Conservation (phyloP, 2,329 filamentous ascomycete genomes). For the Domatiomyces globalis region DNA sequence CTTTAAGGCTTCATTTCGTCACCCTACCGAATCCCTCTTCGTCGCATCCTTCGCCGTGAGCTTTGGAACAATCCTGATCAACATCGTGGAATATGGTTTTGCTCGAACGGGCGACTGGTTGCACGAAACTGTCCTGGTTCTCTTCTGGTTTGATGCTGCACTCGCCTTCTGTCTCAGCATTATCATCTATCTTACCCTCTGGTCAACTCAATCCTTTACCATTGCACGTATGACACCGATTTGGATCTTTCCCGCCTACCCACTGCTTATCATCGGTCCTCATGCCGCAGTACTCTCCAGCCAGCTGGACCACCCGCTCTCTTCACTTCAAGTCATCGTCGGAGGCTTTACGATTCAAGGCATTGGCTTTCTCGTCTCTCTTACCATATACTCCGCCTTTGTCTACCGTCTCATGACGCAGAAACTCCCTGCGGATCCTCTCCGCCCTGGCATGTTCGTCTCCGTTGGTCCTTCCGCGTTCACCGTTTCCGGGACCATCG, state of each 20-base stretch:
- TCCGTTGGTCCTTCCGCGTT: slow-evolving; percentile 64
- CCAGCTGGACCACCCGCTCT: slow-evolving; percentile 28
- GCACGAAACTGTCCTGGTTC: slow-evolving; percentile 42
- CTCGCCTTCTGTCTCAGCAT: slow-evolving; percentile 55
- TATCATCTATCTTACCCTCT: slow-evolving; percentile 59
- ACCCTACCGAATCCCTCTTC: slow-evolving; percentile 67
- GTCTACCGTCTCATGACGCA: slow-evolving; percentile 80
- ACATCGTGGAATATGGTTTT: slow-evolving; percentile 62
- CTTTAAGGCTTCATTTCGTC: slow-evolving; percentile 56
- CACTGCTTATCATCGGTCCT: slow-evolving; percentile 60
- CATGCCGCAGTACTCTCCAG: slow-evolving; percentile 48
- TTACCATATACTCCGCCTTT: slow-evolving; percentile 75
- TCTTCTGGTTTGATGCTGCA: slow-evolving; percentile 63
- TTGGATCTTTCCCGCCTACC: slow-evolving; percentile 80
- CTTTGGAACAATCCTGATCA: slow-evolving; percentile 62
- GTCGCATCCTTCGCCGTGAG: slow-evolving; percentile 56
- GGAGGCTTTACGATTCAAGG: slow-evolving; percentile 48
- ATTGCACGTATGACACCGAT: slow-evolving; percentile 76
- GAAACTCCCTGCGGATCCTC: slow-evolving; percentile 61
- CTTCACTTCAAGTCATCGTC: slow-evolving; percentile 42
- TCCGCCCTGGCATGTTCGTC: slow-evolving; percentile 75
- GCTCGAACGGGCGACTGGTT: slow-evolving; percentile 50
- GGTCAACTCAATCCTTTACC: slow-evolving; percentile 52
- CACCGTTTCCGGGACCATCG: slow-evolving; percentile 47
- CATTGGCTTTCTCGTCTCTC: slow-evolving; percentile 49